Conservation (phyloP, 2,329 filamentous ascomycete species). For the Zymoseptoria ardabiliae region DNA sequence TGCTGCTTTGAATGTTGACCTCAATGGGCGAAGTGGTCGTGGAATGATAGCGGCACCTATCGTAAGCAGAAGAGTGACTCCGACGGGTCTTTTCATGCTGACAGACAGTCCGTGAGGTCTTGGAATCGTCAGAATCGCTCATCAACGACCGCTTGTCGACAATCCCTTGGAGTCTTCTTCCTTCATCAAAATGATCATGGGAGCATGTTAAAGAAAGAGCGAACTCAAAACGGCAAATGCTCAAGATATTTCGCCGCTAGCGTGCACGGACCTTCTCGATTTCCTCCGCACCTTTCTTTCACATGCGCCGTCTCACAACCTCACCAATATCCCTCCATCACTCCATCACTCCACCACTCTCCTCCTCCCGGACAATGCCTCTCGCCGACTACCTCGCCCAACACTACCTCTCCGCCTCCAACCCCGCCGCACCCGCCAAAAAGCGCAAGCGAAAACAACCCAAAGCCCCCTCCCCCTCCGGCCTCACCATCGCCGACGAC, state of each 20-base stretch:
- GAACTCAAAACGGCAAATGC: not conserved
- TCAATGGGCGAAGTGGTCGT: too few relatives aligned
- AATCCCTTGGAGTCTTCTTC: too few relatives aligned
- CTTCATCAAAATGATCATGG: too few relatives aligned
- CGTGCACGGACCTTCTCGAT: not conserved
- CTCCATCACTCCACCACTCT: not conserved
- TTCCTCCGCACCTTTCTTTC: not conserved
- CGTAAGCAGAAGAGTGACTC: too few relatives aligned
- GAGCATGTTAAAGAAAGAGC: not conserved
- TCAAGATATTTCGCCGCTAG: not conserved
- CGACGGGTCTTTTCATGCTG: too few relatives aligned
- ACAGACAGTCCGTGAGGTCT: too few relatives aligned
- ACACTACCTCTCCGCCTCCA: slow-evolving; percentile 70
- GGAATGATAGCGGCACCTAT: too few relatives aligned
- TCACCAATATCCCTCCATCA: too few relatives aligned
- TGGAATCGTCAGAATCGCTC: too few relatives aligned
- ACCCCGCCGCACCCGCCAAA: slow-evolving; percentile 47
- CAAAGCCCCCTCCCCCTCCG: slow-evolving; percentile 33
- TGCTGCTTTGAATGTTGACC: too few relatives aligned
- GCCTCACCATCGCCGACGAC: slow-evolving; percentile 46
- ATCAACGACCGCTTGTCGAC: too few relatives aligned
- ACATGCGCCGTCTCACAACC: slow-evolving; percentile 1
- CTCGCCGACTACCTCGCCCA: slow-evolving; percentile 82
- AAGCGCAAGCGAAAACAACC: slow-evolving; percentile 45
- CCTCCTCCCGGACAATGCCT: slow-evolving; percentile 40